Base-by-base conservation (phyloP, 257 asterid species). In the Perilla frutescens region DNA sequence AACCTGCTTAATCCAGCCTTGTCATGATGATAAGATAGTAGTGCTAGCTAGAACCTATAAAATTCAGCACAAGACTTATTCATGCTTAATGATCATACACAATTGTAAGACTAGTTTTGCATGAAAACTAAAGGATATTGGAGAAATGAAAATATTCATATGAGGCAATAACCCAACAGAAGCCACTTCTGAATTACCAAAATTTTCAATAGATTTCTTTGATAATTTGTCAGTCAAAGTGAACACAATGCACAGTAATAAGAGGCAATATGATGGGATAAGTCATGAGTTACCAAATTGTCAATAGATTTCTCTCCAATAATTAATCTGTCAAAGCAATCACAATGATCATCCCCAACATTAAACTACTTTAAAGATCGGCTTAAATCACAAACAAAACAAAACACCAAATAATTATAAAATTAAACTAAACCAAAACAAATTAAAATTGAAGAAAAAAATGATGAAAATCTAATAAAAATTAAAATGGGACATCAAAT, bases 121-220 rank as follows among this genome's bases (percentile, higher is more conserved):
- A 26, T 6, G 13, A 49, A 72, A 34, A 20, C 15, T 34, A 43
- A 45, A 71, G 66, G 51, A 45, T 0, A 20, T 20, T 0, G 26
- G 26, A 20, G 26, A 20, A 20, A 20, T 20, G 26, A 20, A 20
- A 20, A 20, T 20, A 29, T 1, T 15, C 14, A 48, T 20, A 48
- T n/a, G 48, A 48, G 64, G 62, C 67, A 39, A 67, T 61, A 29
- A 39, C 40, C 63, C 29, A 10, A 48, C 26, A 60, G 14, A 59
- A 61, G 4, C 49, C 68, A 60, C 40, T 37, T 5, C n/a, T 37
- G 44, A 36, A 29, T 58, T 71, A 37, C 76, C 67, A 71, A 40
- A 59, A 31, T 36, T 59, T 40, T 34, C 26, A 45, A 9, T 8
- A 14, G 34, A 50, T 44, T 71, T 44, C 36, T 29, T 14, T 44